Base-by-base conservation (phyloP, 257 asterid genomes). In the Solanum pinnatisectum region DNA sequence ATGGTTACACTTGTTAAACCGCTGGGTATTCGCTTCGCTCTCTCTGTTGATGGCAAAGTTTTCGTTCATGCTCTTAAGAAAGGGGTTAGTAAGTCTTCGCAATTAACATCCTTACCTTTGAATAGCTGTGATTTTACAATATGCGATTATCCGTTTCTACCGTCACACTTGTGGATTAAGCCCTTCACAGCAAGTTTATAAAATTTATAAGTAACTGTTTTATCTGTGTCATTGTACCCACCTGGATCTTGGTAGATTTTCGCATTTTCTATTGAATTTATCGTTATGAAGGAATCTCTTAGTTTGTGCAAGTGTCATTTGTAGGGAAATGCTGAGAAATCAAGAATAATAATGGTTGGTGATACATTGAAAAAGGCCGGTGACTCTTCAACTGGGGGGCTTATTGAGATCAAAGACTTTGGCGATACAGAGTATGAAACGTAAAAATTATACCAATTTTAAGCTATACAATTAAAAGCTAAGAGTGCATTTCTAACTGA, bases 321-420 rank as follows among this genome's bases (percentile, higher is more conserved):
- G 84, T 82, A 96, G 99, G 98, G 98, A 37, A 95, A 96, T 92
- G 99, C 99, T 87, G 99, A 96, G 93, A 96, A 93, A 89, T 93
- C 98, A 79, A 93, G 99, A 90, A 95, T 95, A 87, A 89, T 96
- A 88, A 94, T 96, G 99, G 98, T 96, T 37, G 99, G 99, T 7
- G 99, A 96, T 90, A 92, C 98, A 67, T 88, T 96, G 94, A 96
- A 95, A 93, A 96, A 93, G 92, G 96, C 94, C 8, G 87, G 98
- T 88, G 94, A 90, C 85, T 88, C 97, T 67, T 92, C 96, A 37
- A 93, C 88, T 84, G 96, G 93, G 90, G 92, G 88, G 90, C 98
- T 95, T 87, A 86, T 92, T 85, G 95, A 92, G 94, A 94, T 95
- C 92, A 92, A 90, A 91, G 98, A 95, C 92, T 91, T 92, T 85